These are phyloP conservation scores for Peribolospora baueri DNA, from an alignment of 768 basidiomycete genomes.

Conservation along the genomic window DNA sequence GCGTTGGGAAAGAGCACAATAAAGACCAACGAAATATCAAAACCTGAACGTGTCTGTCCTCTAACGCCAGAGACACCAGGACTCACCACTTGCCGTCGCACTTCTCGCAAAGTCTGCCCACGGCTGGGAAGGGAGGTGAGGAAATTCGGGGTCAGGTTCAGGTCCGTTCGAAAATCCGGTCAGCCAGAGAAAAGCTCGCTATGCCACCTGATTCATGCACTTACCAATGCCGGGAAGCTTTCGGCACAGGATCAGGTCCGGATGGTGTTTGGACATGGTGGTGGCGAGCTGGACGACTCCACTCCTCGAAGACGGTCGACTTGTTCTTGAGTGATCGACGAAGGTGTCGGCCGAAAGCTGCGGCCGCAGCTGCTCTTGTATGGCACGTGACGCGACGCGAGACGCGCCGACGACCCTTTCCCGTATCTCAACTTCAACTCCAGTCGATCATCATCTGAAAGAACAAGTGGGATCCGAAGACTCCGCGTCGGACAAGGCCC, in stretches of 20 bases:
- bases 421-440: too few relatives aligned
- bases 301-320: too few relatives aligned
- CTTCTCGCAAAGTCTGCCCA: conserved; percentile 93
- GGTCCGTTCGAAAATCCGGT: neutral
- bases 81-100: conserved; percentile 96
- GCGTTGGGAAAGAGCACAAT: neutral
- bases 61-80: neutral
- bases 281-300: neutral
- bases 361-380: too few relatives aligned
- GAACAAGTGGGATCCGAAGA: too few relatives aligned
- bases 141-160: conserved; percentile 2
- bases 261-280: conserved; percentile 71
- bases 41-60: too few relatives aligned
- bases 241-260: conserved; percentile 95
- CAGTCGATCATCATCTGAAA: too few relatives aligned
- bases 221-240: conserved; percentile 81
- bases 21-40: too few relatives aligned
- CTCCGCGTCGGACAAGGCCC: too few relatives aligned
- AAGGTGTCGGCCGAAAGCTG: too few relatives aligned
- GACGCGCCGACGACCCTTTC: too few relatives aligned
- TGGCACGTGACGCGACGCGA: too few relatives aligned
- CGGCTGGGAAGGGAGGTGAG: conserved; percentile 31
- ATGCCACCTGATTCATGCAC: conserved; percentile 10
- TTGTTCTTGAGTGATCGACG: too few relatives aligned
- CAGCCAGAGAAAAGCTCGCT: neutral